Evolutionary conservation across 2,329 filamentous ascomycete species (phyloP), one percentile per base, ranked within the genome.

Genomic region (Microsporum ferrugineum): DNA sequence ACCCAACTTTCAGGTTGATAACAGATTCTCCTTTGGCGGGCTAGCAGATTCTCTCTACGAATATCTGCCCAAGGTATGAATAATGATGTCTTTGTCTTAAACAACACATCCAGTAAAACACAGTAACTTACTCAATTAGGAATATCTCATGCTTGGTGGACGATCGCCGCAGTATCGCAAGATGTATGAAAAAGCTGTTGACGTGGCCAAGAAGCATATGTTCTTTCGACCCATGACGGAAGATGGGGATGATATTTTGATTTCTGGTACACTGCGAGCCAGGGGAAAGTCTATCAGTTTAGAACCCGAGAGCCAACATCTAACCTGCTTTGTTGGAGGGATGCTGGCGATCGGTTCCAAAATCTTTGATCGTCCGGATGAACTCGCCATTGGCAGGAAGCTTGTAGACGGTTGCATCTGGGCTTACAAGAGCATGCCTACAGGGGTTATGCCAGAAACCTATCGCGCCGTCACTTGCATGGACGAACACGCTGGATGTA

Each of bases 211-310:
- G 65, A 80, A 89, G 65, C 81, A 88, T 71, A 79, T 95, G 7
- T 82, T 95, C 61, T 95, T 84, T 74, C 82, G 87, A 3, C 90
- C 91, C 0, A 87, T 94, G 83, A 81, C 84, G 27, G 80, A 84
- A 5, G 81, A 82, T 34, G 78, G 82, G 59, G 82, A 82, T 58
- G 83, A 92, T 63, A 82, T 94, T n/a, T 79, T 94, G 2, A 84
- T 94, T 63, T 83, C 88, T 0, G 87, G 87, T 29, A 84, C 84
- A 66, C 51, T 60, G 10, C 58, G 34, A 43, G 60, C 59, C 4
- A 39, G n/a, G 17, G 72, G 83, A n/a, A 76, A 59, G 2, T 70
- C 71, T 49, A 66, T 65, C 36, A 58, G 38, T 5, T 69, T 78
- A 10, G 71, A 75, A 12, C 68, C 79, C 0, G 73, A 78, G 62